Conservation (phyloP, 495 filamentous ascomycete species). For the Penicillium crystallinum region DNA sequence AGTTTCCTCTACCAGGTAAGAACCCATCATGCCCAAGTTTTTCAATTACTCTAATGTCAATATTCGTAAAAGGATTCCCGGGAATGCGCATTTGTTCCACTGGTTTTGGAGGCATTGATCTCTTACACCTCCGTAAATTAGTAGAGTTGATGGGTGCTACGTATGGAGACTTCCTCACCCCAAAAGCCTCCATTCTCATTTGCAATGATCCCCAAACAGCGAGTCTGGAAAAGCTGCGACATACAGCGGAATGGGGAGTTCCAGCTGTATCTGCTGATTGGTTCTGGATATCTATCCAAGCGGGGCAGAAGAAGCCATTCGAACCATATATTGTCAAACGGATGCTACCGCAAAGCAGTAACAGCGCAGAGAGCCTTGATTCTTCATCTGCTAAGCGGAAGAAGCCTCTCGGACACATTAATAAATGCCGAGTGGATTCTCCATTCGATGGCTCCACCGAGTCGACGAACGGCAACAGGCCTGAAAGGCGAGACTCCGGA, state of each 20-base stretch:
- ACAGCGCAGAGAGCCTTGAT: constrained; percentile 17
- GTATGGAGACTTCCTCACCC: constrained; percentile 70
- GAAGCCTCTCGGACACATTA: neutral
- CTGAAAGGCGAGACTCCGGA: neutral
- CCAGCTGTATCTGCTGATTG: constrained; percentile 74
- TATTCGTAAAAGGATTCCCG: constrained; percentile 47
- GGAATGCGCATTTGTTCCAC: constrained; percentile 70
- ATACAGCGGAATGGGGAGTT: constrained; percentile 66
- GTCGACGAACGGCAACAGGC: neutral
- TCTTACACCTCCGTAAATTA: constrained; percentile 74
- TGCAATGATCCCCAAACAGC: constrained; percentile 52
- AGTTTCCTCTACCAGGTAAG: constrained; percentile 60
- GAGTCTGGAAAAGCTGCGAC: constrained; percentile 72
- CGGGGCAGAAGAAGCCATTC: constrained; percentile 48
- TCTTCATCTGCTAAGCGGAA: constrained; percentile 14
- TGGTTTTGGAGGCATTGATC: constrained; percentile 75
- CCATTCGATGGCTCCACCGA: neutral
- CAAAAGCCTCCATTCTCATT: constrained; percentile 62
- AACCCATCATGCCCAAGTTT: neutral
- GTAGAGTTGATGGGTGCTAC: constrained; percentile 65
- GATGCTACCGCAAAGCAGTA: constrained; percentile 22
- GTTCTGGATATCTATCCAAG: constrained; percentile 75
- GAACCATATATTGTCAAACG: constrained; percentile 39
- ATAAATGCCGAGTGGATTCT: neutral
- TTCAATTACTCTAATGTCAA: constrained; percentile 11